Evolutionary conservation across 2,329 filamentous ascomycete species (phyloP).

Genomic region (Ceratocystiopsis sp.): DNA sequence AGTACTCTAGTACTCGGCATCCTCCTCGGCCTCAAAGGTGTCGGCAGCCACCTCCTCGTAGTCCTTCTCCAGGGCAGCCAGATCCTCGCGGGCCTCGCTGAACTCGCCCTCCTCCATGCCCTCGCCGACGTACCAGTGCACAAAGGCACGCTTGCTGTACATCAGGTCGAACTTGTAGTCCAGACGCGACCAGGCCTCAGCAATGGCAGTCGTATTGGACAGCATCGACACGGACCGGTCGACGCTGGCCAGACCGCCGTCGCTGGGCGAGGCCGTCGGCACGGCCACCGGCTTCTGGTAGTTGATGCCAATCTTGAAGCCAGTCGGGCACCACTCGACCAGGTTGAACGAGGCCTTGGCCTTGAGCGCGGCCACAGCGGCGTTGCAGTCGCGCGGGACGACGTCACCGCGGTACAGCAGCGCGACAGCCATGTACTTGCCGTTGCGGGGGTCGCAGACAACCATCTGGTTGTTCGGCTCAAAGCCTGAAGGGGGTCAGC

Average conservation of each 20-base stretch:
- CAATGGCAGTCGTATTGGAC: conserved; percentile 93
- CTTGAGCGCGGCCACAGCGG: conserved; percentile 50
- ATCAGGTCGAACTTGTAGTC: conserved; percentile 99
- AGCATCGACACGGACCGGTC: conserved; percentile 51
- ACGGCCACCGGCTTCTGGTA: conserved; percentile 50
- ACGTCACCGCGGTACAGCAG: conserved; percentile 57
- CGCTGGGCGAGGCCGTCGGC: conserved; percentile 30
- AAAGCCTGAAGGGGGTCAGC: conserved; percentile 33
- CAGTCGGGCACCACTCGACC: conserved; percentile 60
- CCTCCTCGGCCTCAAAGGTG: conserved; percentile 47
- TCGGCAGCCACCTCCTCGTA: conserved; percentile 74
- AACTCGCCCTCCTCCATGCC: conserved; percentile 99
- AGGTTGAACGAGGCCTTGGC: conserved; percentile 57
- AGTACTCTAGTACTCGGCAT: conserved; percentile 59
- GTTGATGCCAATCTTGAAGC: conserved; percentile 63
- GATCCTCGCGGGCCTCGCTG: conserved; percentile 95
- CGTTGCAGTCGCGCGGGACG: conserved; percentile 51
- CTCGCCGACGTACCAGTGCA: conserved; percentile 99
- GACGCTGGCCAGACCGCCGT: conserved; percentile 43
- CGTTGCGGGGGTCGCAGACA: conserved; percentile 55
- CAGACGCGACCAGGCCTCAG: conserved; percentile 92
- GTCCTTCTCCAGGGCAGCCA: conserved; percentile 72
- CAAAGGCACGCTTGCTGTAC: conserved; percentile 99
- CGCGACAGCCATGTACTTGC: conserved; percentile 62
- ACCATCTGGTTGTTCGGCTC: conserved; percentile 70